Evolutionary conservation across 345 rosid genomes (phyloP), one percentile per base, ranked within the genome.

Genomic region (Hibiscus syriacus): DNA sequence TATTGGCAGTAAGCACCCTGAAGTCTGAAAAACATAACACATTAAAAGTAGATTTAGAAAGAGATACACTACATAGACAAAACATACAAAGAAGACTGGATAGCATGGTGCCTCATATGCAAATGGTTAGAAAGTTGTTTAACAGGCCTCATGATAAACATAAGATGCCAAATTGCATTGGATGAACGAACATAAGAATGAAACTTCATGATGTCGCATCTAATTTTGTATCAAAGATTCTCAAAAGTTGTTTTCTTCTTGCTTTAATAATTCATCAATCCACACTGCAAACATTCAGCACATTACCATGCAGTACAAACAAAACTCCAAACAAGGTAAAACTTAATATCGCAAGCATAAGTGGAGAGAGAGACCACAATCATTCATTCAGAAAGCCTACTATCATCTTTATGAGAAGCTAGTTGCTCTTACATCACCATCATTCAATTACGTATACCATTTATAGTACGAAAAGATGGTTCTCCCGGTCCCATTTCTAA

Each of bases 1-100:
- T 69, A 81, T 61, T 73, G 80, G 86, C 99, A 91, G 64, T 81
- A 82, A 34, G 80, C 77, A 62, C 96, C 92, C 67, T 77, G 80
- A 32, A 85, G 90, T 63, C 97, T 94, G 87, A 62, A 80, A 86
- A 55, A 70, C 26, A 63, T 16, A 75, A 67, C 39, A 29, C 38
- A 4, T 55, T 7, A 41, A 20, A 17, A 45, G 63, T 72, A 22
- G 68, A 69, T 59, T 52, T 11, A 67, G 48, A 13, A 50, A 66
- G 60, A 52, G 70, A 14, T 32, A 54, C 56, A 11, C n/a, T 25
- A 20, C 16, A 38, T 10, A 16, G 34, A 61, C 1, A n/a, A 7
- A 25, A 20, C 22, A 8, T 20, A 55, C 4, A 41, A 16, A 17
- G 2, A 13, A 23, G 41, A 8, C 32, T 41, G 52, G 32, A 62